Percentiles rank a stretch among this genome's conserved stretches.
These are phyloP conservation scores for Phytopythium ostracodes DNA, from an alignment of 352 stramenopile genomes.

Conservation along the genomic window DNA sequence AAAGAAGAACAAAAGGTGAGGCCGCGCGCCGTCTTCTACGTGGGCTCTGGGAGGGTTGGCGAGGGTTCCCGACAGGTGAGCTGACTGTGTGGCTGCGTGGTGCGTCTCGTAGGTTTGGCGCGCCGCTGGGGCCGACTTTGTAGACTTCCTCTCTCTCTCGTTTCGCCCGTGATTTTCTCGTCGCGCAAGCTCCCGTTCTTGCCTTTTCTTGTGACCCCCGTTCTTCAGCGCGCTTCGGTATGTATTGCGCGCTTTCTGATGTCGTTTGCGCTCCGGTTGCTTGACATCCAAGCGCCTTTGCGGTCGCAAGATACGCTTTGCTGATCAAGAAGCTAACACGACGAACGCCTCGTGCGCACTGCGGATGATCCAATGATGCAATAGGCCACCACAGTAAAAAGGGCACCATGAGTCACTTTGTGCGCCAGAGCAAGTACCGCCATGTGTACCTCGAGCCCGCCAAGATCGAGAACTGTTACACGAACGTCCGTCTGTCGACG, in stretches of 20 bases:
- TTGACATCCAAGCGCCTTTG: no score
- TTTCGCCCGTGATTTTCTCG: not conserved
- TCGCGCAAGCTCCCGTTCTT: not conserved
- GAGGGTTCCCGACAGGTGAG: not conserved
- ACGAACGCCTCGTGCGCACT: not conserved
- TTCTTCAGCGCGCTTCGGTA: not conserved
- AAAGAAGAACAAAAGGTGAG: not conserved
- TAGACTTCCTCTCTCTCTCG: not conserved
- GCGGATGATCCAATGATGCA: not conserved
- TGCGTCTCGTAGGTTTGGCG: not conserved
- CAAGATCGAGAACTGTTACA: constrained; percentile 92
- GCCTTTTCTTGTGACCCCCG: not conserved
- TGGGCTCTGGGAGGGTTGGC: not conserved
- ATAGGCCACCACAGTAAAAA: not conserved
- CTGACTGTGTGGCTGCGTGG: not conserved
- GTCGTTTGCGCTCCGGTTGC: not conserved
- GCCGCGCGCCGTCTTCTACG: not conserved
- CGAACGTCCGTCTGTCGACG: constrained; percentile 92
- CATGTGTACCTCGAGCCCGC: constrained; percentile 97
- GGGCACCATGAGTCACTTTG: constrained; percentile 91
- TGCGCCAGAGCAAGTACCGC: constrained; percentile 97
- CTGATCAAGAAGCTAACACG: not conserved
- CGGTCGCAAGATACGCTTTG: no score
- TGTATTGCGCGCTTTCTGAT: not conserved
- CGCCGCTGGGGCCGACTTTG: not conserved